Conservation (phyloP, 2,329 filamentous ascomycete genomes). For the Fusarium virguliforme region DNA sequence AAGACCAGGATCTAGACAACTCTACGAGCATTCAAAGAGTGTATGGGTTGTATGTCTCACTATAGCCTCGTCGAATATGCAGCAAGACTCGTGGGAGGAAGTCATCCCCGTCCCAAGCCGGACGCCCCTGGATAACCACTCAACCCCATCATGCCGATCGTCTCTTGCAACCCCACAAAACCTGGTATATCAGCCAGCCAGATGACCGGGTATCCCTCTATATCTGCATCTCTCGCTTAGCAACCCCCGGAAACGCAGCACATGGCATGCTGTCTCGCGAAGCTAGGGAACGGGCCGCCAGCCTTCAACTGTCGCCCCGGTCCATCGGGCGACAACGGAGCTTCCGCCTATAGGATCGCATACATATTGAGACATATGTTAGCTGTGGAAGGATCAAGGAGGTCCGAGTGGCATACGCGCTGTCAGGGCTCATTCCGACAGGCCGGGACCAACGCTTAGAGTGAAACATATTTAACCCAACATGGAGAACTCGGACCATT, state of each 20-base stretch:
- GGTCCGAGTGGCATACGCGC: slow-evolving; percentile 6
- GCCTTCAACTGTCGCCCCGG: slow-evolving; percentile 1
- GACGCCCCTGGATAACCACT: slow-evolving; percentile 3
- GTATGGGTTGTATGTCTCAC: neutral
- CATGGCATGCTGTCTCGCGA: neutral
- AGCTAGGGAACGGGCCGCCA: slow-evolving; percentile 15
- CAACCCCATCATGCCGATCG: neutral
- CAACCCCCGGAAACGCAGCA: neutral
- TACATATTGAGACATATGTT: neutral
- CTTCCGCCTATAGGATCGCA: neutral
- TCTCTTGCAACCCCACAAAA: neutral
- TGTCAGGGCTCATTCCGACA: slow-evolving; percentile 3
- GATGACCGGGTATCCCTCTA: neutral
- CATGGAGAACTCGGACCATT: neutral
- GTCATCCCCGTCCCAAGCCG: neutral
- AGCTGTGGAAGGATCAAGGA: neutral
- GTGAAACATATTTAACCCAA: slow-evolving; percentile 13
- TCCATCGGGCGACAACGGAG: neutral
- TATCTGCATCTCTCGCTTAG: neutral
- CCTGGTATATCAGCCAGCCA: neutral
- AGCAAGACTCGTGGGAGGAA: neutral
- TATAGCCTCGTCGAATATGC: neutral
- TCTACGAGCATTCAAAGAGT: neutral
- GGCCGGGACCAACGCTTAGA: neutral
- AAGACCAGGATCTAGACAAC: slow-evolving; percentile 3